Conservation (phyloP, 169 alveolate species). For the Amoebophrya sp. region DNA sequence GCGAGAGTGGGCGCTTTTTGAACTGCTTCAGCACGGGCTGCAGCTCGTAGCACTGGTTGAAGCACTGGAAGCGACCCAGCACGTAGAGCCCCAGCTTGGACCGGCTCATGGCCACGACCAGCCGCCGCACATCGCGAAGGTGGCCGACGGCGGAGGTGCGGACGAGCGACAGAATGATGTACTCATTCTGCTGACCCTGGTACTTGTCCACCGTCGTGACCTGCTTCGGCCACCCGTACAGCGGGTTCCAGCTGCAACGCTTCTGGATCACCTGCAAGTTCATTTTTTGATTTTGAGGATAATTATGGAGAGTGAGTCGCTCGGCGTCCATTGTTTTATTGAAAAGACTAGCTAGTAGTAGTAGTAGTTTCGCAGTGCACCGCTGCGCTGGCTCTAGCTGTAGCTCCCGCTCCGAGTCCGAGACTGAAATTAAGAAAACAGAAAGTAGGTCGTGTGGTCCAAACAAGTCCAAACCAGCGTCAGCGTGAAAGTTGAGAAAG, state of each 20-base stretch:
- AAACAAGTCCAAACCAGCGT: no score
- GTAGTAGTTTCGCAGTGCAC: no score
- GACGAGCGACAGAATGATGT: conserved; percentile 66
- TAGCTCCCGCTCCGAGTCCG: no score
- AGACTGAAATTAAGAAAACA: no score
- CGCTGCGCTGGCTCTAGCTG: no score
- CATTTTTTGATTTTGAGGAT: neutral
- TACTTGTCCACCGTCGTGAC: conserved; percentile 68
- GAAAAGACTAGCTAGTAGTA: no score
- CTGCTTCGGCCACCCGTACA: conserved; percentile 47
- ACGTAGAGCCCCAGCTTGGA: conserved; percentile 74
- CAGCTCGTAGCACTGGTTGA: conserved; percentile 42
- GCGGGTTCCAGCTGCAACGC: conserved; percentile 56
- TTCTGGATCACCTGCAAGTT: conserved; percentile 32
- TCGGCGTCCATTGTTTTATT: conserved; percentile 36
- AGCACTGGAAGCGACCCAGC: conserved; percentile 39
- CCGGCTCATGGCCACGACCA: conserved; percentile 83
- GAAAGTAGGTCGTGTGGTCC: no score
- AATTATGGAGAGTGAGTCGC: no score
- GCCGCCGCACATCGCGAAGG: conserved; percentile 78
- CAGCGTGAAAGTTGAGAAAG: no score
- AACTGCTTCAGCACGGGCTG: conserved; percentile 38
- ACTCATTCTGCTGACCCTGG: conserved; percentile 81
- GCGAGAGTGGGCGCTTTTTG: conserved; percentile 35
- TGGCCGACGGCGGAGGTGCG: conserved; percentile 68